These are phyloP conservation scores for Fusarium torreyae DNA, from an alignment of 2,329 filamentous ascomycete genomes.

Conservation along the genomic window DNA sequence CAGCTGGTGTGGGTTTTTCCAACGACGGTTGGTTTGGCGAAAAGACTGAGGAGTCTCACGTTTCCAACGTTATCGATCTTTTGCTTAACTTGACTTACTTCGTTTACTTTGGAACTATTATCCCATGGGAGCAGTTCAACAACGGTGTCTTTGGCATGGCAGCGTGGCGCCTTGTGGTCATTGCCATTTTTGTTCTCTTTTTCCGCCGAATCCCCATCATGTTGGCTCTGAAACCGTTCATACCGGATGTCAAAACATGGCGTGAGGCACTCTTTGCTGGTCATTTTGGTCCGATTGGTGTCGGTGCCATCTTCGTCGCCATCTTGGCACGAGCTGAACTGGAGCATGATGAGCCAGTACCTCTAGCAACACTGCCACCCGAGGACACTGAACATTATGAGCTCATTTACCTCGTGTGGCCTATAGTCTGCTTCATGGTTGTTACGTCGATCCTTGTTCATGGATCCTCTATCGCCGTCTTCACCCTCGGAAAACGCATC, in stretches of 20 bases:
- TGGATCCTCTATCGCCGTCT: conserved; percentile 97
- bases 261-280: conserved; percentile 96
- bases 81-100: conserved; percentile 98
- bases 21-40: conserved; percentile 99
- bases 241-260: conserved; percentile 98
- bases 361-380: conserved; percentile 74
- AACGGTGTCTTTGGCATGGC: conserved; percentile 78
- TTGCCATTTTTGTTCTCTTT: conserved; percentile 93
- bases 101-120: conserved; percentile 96
- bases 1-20: conserved; percentile 97
- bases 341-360: conserved; percentile 82
- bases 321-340: conserved; percentile 95
- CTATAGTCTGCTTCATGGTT: conserved; percentile 93
- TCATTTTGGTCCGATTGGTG: conserved; percentile 97
- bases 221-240: conserved; percentile 89
- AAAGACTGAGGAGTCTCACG: conserved; percentile 98
- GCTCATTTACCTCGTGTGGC: conserved; percentile 92
- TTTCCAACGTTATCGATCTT: conserved; percentile 98
- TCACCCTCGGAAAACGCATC: conserved; percentile 97
- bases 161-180: conserved; percentile 93
- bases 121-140: conserved; percentile 96
- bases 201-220: conserved; percentile 98
- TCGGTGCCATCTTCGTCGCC: conserved; percentile 95
- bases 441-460: conserved; percentile 95
- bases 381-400: conserved; percentile 71